Evolutionary conservation across 2,329 filamentous ascomycete genomes (phyloP).

Genomic region (Pseudonectria foliicola): DNA sequence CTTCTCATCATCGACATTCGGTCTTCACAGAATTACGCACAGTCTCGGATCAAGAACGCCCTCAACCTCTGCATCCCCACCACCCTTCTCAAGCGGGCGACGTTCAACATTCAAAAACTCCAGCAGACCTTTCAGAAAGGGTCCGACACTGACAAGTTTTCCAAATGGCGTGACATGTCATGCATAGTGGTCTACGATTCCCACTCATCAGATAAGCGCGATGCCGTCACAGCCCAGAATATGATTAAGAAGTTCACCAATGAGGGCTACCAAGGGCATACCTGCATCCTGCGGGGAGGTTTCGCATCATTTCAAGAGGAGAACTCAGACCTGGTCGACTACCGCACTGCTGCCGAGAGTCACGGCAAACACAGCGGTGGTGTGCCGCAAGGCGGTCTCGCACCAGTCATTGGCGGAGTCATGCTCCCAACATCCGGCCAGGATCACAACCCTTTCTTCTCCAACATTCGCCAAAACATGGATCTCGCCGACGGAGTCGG

Average conservation of each 20-base stretch:
- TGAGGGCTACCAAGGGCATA: conserved; percentile 71
- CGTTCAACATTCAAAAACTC: conserved; percentile 82
- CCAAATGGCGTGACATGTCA: conserved; percentile 65
- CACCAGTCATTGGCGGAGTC: conserved; percentile 82
- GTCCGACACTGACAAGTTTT: conserved; percentile 63
- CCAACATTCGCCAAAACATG: conserved; percentile 94
- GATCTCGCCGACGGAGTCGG: conserved; percentile 90
- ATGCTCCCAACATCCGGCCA: conserved; percentile 64
- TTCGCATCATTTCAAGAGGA: conserved; percentile 65
- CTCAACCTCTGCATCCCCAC: conserved; percentile 94
- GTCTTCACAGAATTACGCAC: conserved; percentile 74
- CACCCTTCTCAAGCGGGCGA: conserved; percentile 81
- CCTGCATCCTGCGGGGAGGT: conserved; percentile 73
- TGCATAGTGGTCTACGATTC: conserved; percentile 85
- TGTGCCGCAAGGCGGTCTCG: conserved; percentile 36
- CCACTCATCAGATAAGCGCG: conserved; percentile 67
- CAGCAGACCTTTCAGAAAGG: conserved; percentile 76
- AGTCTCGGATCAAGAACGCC: conserved; percentile 69
- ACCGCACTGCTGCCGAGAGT: conserved; percentile 29
- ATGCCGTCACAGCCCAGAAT: conserved; percentile 73
- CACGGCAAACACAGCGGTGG: conserved; percentile 42
- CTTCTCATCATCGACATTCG: conserved; percentile 77
- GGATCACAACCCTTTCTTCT: conserved; percentile 82
- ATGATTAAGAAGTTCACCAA: conserved; percentile 88
- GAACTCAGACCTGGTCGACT: conserved; percentile 60